phyloP scores from a whole-genome alignment of 1,284 basidiomycete genomes.

The Fistulinella staudtii region DNA sequence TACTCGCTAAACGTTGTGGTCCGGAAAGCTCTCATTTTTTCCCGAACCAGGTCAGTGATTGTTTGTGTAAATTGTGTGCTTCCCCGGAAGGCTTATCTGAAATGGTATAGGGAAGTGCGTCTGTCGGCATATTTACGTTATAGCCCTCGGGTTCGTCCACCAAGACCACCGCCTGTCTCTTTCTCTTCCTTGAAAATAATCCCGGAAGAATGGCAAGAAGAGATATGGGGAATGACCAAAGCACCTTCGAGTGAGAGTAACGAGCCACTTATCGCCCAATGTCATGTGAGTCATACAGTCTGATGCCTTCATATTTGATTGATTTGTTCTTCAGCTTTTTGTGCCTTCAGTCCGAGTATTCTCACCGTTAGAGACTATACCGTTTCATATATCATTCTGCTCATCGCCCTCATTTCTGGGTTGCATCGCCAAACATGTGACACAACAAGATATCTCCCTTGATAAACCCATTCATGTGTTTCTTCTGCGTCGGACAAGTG shows the following conservation, averaged over 20 bases:
- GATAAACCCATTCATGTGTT: slow-evolving; percentile 26
- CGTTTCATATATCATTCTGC: slow-evolving; percentile 59
- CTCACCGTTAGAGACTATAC: slow-evolving; percentile 48
- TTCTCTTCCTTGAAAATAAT: slow-evolving; percentile 46
- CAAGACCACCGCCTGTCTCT: slow-evolving; percentile 43
- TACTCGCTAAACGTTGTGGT: slow-evolving; percentile 48
- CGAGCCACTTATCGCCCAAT: slow-evolving; percentile 34
- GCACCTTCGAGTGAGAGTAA: slow-evolving; percentile 17
- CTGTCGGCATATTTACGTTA: slow-evolving; percentile 39
- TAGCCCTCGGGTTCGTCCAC: slow-evolving; percentile 50
- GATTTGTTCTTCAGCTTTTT: slow-evolving; percentile 27
- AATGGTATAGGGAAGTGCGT: slow-evolving; percentile 33
- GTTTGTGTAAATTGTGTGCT: slow-evolving; percentile 4
- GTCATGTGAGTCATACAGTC: slow-evolving; percentile 41
- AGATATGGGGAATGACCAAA: slow-evolving; percentile 39
- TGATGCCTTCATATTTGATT: background rate
- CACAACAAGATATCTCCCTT: slow-evolving; percentile 21
- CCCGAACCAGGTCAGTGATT: slow-evolving; percentile 20
- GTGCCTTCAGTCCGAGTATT: slow-evolving; percentile 51
- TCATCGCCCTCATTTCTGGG: slow-evolving; percentile 42
- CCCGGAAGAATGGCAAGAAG: slow-evolving; percentile 64
- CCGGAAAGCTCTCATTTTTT: slow-evolving; percentile 35
- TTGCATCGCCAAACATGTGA: slow-evolving; percentile 35
- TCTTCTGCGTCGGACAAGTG: slow-evolving; percentile 30
- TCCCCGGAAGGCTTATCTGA: slow-evolving; percentile 24